These are phyloP conservation scores for Citrullus colocynthis DNA, from an alignment of 306 rosid species.

Conservation along the genomic window DNA sequence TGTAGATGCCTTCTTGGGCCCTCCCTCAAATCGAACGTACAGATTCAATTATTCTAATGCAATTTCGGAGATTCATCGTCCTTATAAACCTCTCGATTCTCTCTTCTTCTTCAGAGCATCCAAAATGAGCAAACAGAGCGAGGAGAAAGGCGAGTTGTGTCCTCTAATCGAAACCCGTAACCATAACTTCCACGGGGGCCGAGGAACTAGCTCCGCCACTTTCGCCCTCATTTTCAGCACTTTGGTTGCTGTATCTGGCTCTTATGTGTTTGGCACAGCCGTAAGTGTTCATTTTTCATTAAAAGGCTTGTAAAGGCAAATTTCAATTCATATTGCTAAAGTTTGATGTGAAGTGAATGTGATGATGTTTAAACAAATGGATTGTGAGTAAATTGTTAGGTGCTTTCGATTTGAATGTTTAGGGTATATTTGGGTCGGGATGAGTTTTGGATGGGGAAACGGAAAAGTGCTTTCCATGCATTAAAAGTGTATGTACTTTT, in stretches of 20 bases:
- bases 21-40: too few species aligned
- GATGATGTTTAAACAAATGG: neutral
- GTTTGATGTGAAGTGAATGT: neutral
- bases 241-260: slow-evolving; percentile 58
- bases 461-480: neutral
- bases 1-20: too few species aligned
- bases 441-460: neutral
- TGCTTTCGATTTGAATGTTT: neutral
- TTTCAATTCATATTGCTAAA: neutral
- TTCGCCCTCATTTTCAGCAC: slow-evolving; percentile 34
- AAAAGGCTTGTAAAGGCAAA: neutral
- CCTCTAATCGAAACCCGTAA: neutral
- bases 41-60: too few species aligned
- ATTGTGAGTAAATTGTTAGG: neutral
- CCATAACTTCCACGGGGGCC: neutral
- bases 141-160: neutral
- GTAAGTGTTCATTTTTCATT: slow-evolving; percentile 19
- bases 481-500: neutral
- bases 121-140: neutral
- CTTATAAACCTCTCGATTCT: neutral
- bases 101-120: neutral
- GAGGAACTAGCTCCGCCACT: neutral
- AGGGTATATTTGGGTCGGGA: neutral
- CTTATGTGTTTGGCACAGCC: slow-evolving; percentile 71
- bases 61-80: neutral